Conservation (phyloP, 345 rosid species). For the Sonneratia caseolaris region DNA sequence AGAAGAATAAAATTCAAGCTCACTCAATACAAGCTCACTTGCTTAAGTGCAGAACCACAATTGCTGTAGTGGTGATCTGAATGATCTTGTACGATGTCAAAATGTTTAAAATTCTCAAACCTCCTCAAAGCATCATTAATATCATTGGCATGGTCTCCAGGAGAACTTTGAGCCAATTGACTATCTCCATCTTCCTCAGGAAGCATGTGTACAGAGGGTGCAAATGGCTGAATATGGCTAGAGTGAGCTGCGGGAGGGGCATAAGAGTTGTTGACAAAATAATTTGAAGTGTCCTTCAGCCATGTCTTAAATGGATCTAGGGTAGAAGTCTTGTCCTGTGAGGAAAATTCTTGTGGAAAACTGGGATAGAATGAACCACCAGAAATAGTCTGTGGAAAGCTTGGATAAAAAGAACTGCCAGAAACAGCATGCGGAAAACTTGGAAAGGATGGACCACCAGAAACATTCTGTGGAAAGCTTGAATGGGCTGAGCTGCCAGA, state of each 20-base stretch:
- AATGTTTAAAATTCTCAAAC: constrained; percentile 53
- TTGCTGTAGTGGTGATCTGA: constrained; percentile 53
- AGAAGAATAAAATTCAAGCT: neutral
- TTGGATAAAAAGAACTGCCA: neutral
- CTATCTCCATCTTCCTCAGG: constrained; percentile 22
- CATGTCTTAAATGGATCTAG: constrained; percentile 12
- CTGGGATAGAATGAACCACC: constrained; percentile 1
- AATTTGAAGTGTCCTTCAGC: constrained; percentile 2
- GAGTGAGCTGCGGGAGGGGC: constrained; percentile 5
- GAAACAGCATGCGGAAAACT: neutral
- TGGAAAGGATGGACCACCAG: neutral
- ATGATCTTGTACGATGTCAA: constrained; percentile 65
- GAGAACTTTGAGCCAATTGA: constrained; percentile 11
- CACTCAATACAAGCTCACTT: constrained; percentile 29
- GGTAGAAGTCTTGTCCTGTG: neutral
- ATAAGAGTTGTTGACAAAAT: neutral
- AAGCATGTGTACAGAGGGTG: constrained; percentile 14
- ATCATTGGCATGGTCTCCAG: constrained; percentile 24
- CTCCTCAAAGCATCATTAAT: constrained; percentile 39
- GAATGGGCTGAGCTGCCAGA: too few species aligned
- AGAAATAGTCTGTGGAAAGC: neutral
- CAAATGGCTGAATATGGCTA: neutral
- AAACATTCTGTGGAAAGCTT: neutral
- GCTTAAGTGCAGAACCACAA: constrained; percentile 28
- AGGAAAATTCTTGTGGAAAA: neutral